Percentiles rank a stretch among this genome's conserved stretches.
phyloP scores from a whole-genome alignment of 2,329 filamentous ascomycete species.

The Phymatotrichopsis omnivora region DNA sequence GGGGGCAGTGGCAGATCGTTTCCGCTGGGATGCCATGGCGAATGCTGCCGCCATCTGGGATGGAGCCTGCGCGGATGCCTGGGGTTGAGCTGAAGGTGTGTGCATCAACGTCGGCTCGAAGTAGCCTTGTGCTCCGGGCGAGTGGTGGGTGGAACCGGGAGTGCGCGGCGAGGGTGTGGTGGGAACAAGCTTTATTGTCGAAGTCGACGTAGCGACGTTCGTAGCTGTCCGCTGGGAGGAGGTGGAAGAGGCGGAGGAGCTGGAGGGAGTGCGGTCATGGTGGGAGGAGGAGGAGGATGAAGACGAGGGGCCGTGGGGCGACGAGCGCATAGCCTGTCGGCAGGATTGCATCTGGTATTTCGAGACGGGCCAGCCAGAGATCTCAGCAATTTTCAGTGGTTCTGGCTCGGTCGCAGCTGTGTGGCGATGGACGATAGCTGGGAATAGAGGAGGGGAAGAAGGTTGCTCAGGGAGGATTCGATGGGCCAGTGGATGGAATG shows the following conservation, averaged over 20 bases:
- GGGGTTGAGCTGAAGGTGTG: slow-evolving; percentile 20
- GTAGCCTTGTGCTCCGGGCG: slow-evolving; percentile 21
- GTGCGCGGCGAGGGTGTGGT: slow-evolving; percentile 30
- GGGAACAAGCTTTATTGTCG: slow-evolving; percentile 32
- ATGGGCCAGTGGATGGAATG: too few species aligned
- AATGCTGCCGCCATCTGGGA: slow-evolving; percentile 13
- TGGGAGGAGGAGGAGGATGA: slow-evolving; percentile 6
- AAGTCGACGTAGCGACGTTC: slow-evolving; percentile 33
- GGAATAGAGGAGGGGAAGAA: too few species aligned
- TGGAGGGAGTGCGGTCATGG: slow-evolving; percentile 34
- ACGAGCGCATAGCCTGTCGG: too few species aligned
- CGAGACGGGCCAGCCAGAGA: too few species aligned
- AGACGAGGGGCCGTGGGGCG: too few species aligned
- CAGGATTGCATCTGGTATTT: too few species aligned
- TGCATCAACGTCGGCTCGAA: slow-evolving; percentile 25
- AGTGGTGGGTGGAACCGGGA: slow-evolving; percentile 8
- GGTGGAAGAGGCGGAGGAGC: slow-evolving; percentile 38
- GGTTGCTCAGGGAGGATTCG: too few species aligned
- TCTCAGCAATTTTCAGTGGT: background rate
- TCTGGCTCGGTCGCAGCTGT: background rate
- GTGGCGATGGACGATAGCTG: too few species aligned
- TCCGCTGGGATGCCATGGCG: slow-evolving; percentile 24
- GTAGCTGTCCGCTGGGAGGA: slow-evolving; percentile 40
- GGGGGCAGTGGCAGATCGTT: slow-evolving; percentile 28
- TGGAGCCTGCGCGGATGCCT: background rate